Base-by-base conservation (phyloP, 345 rosid species). In the Gossypioides kirkii region DNA sequence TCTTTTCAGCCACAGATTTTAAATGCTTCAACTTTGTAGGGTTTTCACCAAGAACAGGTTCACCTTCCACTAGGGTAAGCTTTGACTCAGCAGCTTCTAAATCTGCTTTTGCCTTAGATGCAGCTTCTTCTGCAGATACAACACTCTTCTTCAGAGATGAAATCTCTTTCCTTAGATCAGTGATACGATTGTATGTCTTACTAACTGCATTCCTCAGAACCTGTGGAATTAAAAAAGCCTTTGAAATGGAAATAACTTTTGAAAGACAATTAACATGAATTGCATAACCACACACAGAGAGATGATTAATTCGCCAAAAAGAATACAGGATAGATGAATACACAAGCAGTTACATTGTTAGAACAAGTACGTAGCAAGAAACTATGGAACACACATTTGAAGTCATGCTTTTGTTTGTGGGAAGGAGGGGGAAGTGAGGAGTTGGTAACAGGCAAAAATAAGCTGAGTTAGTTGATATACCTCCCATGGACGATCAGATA, bases 401-500 rank as follows among this genome's bases (percentile, higher is more conserved):
- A 55, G 23, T 45, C 41, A 47, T 32, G 22, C 50, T 72, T 26
- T 61, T 9, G 53, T 49, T 49, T 49, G 14, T 16, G 56, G 41
- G 41, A 11, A 8, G 16, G 23, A 8, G 10, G 25, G 17, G 26
- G 18, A 12, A 2, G 13, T 6, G 16, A 10, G 41, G 20, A 14
- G 25, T 41, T 18, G 67, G 67, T n/a, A 11, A 47, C 71, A 9
- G 18, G 43, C 55, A 46, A 67, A 47, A 16, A 25, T 73, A 45
- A 38, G 32, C 52, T 74, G 56, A 43, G 42, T 67, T 49, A 11
- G 53, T 1, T 11, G 2, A 70, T 73, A 61, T 84, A 92, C 99
- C 97, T 95, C 99, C 99, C 99, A 95, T 43, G 92, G 89, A 69
- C 82, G 87, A 84, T 95, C 99, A 75, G 93, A 82, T 43, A 77